phyloP scores from a whole-genome alignment of 495 filamentous ascomycete genomes.

The Aspergillus diversus region DNA sequence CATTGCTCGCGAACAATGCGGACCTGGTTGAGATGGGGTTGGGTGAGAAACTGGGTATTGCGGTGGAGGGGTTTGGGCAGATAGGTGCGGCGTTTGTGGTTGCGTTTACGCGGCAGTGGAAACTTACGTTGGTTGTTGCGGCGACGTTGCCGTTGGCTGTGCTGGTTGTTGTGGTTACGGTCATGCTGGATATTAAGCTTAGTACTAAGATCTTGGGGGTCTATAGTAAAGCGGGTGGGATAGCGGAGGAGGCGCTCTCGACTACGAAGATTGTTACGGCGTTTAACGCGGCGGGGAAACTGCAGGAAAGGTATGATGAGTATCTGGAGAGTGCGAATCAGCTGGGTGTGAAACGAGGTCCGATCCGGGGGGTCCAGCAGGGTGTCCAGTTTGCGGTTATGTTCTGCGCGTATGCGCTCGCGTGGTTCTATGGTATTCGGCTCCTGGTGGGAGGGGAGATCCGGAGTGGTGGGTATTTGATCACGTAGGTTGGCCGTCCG shows the following conservation, averaged over 20 bases:
- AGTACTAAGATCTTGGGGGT: background rate
- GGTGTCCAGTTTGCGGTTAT: constrained; percentile 15
- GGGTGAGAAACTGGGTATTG: background rate
- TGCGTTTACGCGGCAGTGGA: background rate
- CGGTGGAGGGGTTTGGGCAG: background rate
- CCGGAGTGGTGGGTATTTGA: constrained; percentile 64
- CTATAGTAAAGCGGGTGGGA: background rate
- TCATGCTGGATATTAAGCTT: background rate
- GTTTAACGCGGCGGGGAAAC: background rate
- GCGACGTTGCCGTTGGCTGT: background rate
- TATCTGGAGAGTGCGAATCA: background rate
- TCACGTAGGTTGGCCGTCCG: background rate
- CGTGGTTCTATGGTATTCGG: constrained; percentile 29
- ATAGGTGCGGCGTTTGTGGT: background rate
- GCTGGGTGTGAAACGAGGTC: background rate
- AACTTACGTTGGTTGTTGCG: background rate
- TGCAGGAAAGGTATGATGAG: background rate
- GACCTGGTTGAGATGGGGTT: background rate
- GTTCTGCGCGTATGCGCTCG: constrained; percentile 22
- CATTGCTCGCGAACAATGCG: background rate
- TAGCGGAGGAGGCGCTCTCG: background rate
- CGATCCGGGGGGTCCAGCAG: background rate
- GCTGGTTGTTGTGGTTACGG: background rate
- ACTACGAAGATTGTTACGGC: background rate
- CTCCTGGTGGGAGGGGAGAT: constrained; percentile 77